A percentile compares a stretch with the other conserved stretches of the same genome.
Conservation (phyloP, 2,329 filamentous ascomycete genomes). For the Fusarium euwallaceae region DNA sequence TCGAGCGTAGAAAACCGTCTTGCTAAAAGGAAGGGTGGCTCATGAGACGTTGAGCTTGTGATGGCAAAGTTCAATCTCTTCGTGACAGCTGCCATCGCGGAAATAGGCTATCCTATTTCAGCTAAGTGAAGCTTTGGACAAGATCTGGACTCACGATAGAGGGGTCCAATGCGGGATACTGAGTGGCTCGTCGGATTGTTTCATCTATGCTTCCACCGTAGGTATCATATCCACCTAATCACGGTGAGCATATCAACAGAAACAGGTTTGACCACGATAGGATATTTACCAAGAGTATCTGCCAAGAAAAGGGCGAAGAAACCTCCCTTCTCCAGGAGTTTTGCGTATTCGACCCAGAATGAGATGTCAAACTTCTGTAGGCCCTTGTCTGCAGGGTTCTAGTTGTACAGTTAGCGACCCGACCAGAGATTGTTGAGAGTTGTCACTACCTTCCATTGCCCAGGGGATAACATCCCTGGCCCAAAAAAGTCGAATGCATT, state of each 20-base stretch:
- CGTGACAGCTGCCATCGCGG: conserved; percentile 11
- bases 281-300: neutral
- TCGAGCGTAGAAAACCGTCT: conserved; percentile 12
- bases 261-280: neutral
- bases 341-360: conserved; percentile 9
- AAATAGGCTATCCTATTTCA: no score
- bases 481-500: conserved; percentile 12
- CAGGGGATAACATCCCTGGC: conserved; percentile 1
- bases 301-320: conserved; percentile 7
- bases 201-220: conserved; percentile 12
- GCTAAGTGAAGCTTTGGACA: no score
- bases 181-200: conserved; percentile 2
- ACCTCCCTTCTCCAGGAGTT: neutral
- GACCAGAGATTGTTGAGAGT: accelerated
- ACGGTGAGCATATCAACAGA: neutral
- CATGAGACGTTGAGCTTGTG: conserved; percentile 6
- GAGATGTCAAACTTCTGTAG: conserved; percentile 7
- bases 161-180: conserved; percentile 4
- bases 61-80: conserved; percentile 1
- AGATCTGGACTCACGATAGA: neutral
- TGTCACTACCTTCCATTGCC: neutral
- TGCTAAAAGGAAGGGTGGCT: conserved; percentile 7
- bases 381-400: conserved; percentile 1
- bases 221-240: neutral
- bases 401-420: neutral